These are phyloP conservation scores for Botrytis medusae DNA, from an alignment of 2,329 filamentous ascomycete species.

Conservation along the genomic window DNA sequence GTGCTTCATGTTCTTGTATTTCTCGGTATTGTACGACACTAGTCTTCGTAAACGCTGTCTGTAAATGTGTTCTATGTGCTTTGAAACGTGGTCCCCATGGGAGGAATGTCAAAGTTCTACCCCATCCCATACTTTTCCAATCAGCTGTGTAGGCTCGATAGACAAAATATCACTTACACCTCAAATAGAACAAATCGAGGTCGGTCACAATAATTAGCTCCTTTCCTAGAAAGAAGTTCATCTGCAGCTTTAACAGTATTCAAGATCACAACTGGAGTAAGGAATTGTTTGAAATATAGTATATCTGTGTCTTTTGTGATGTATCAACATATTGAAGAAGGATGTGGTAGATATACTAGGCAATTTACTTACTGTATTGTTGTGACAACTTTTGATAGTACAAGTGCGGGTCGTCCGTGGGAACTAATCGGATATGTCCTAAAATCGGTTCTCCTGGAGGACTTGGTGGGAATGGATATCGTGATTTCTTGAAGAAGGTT, in stretches of 20 bases:
- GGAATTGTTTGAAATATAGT: conserved; percentile 30
- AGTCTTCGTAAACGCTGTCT: conserved; percentile 46
- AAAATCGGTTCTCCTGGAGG: conserved; percentile 33
- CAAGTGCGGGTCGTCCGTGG: conserved; percentile 28
- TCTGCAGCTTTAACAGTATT: conserved; percentile 46
- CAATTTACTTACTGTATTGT: conserved; percentile 28
- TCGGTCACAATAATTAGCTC: conserved; percentile 47
- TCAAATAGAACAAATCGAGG: conserved; percentile 45
- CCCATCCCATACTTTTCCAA: conserved; percentile 42
- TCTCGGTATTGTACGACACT: conserved; percentile 40
- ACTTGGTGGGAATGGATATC: conserved; percentile 32
- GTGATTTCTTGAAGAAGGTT: neutral
- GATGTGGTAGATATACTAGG: neutral
- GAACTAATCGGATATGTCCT: conserved; percentile 33
- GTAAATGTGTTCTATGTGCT: conserved; percentile 47
- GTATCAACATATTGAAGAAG: neutral
- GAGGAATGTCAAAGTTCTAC: conserved; percentile 48
- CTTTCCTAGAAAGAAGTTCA: conserved; percentile 48
- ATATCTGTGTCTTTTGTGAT: conserved; percentile 27
- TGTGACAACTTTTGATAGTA: conserved; percentile 33
- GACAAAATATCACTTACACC: conserved; percentile 22
- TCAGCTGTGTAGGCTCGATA: neutral
- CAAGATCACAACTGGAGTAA: conserved; percentile 45
- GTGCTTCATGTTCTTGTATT: conserved; percentile 41
- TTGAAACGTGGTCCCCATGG: conserved; percentile 46